Conservation (phyloP, 2,329 filamentous ascomycete genomes). For the Trichoderma pleuroti region DNA sequence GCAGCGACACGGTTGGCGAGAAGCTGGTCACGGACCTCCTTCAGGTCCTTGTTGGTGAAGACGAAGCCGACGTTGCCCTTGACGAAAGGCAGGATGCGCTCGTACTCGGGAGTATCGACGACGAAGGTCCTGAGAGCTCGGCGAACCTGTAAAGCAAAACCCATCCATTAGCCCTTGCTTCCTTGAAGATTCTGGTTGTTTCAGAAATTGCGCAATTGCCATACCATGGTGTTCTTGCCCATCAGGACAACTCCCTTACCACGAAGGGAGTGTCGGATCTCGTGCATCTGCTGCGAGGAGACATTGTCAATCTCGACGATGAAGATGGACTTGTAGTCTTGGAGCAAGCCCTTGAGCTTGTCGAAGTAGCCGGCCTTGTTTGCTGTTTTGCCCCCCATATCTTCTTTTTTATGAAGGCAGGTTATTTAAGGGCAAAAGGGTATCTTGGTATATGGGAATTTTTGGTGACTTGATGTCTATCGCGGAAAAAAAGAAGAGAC, state of each 20-base stretch:
- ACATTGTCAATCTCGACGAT: conserved; percentile 99
- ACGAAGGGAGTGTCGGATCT: conserved; percentile 91
- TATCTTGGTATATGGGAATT: conserved; percentile 23
- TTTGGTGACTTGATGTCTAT: conserved; percentile 28
- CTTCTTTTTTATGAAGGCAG: conserved; percentile 93
- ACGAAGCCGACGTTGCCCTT: conserved; percentile 99
- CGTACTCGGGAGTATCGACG: conserved; percentile 88
- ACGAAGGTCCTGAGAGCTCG: conserved; percentile 97
- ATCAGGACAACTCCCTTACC: conserved; percentile 93
- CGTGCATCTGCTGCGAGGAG: conserved; percentile 99
- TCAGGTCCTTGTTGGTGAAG: conserved; percentile 97
- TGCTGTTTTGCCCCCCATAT: conserved; percentile 95
- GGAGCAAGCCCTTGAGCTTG: conserved; percentile 96
- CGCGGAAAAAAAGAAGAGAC: conserved; percentile 17
- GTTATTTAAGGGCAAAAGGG: conserved; percentile 87
- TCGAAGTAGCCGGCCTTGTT: conserved; percentile 98
- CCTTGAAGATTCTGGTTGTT: not conserved
- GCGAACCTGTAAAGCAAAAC: conserved; percentile 61
- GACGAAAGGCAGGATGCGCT: conserved; percentile 93
- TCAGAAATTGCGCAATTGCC: conserved; percentile 23
- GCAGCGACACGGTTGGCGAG: conserved; percentile 96
- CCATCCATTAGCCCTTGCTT: not conserved
- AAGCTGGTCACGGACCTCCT: conserved; percentile 89
- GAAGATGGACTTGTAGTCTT: conserved; percentile 97
- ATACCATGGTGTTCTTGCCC: conserved; percentile 99